phyloP scores from a whole-genome alignment of 1,284 basidiomycete species.

The Gastroboletus turbinatus region DNA sequence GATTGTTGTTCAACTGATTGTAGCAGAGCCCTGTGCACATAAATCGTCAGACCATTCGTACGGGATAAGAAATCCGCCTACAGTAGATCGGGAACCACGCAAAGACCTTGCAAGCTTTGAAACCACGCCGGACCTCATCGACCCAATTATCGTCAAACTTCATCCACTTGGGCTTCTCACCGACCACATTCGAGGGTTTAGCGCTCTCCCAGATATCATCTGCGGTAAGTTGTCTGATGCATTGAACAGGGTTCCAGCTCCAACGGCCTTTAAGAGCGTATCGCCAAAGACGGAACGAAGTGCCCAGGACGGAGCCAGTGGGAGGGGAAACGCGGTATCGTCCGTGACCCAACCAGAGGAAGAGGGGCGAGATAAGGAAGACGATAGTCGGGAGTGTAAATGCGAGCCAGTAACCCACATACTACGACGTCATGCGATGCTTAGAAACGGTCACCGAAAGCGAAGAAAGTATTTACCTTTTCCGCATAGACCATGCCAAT shows the following conservation, averaged over 20 bases:
- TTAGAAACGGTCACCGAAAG: background rate
- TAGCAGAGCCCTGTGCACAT: conserved; percentile 63
- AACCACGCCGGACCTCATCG: conserved; percentile 78
- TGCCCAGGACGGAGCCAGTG: conserved; percentile 71
- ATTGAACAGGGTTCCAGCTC: conserved; percentile 55
- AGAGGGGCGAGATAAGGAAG: conserved; percentile 69
- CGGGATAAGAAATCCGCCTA: conserved; percentile 32
- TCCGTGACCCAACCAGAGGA: conserved; percentile 67
- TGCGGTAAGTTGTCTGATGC: conserved; percentile 50
- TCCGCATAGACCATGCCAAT: conserved; percentile 73
- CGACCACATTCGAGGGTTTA: conserved; percentile 59
- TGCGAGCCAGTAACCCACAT: conserved; percentile 71
- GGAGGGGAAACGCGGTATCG: conserved; percentile 71
- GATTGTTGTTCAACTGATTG: conserved; percentile 77
- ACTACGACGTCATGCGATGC: conserved; percentile 34
- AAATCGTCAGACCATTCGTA: conserved; percentile 1
- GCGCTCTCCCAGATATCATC: conserved; percentile 78
- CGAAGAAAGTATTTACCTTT: conserved; percentile 43
- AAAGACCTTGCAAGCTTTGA: conserved; percentile 87
- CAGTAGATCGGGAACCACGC: conserved; percentile 74
- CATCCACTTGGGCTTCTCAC: conserved; percentile 63
- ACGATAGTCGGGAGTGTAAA: conserved; percentile 68
- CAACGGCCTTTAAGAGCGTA: conserved; percentile 55
- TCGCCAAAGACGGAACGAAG: conserved; percentile 49
- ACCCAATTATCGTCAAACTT: conserved; percentile 78